Conservation (phyloP, 2,329 filamentous ascomycete genomes). For the Rasamsonia emersonii region DNA sequence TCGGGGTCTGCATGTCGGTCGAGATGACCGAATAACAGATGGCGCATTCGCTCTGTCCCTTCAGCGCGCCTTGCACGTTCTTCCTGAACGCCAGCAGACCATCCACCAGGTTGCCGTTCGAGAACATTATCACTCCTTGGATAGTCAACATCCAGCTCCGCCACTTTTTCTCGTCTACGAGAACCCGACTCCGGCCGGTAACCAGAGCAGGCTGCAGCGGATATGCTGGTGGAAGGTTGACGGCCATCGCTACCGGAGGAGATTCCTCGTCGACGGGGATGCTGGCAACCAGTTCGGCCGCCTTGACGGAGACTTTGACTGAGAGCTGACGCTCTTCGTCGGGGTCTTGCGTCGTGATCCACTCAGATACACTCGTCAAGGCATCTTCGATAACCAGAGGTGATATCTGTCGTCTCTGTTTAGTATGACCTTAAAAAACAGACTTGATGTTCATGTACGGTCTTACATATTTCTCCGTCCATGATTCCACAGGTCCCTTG, state of each 20-base stretch:
- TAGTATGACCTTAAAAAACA: constrained; percentile 7
- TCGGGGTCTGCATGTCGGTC: constrained; percentile 77
- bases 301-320: constrained; percentile 63
- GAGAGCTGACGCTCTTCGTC: constrained; percentile 46
- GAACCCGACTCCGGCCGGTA: constrained; percentile 69
- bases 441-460: constrained; percentile 43
- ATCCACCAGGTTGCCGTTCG: constrained; percentile 80
- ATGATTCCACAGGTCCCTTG: constrained; percentile 70
- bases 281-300: constrained; percentile 69
- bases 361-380: constrained; percentile 31
- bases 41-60: constrained; percentile 89
- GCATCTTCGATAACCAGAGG: constrained; percentile 33
- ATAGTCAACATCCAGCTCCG: constrained; percentile 80
- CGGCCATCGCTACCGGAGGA: constrained; percentile 71
- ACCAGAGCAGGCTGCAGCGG: constrained; percentile 74
- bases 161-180: constrained; percentile 87
- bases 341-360: constrained; percentile 34
- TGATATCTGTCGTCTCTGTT: constrained; percentile 26
- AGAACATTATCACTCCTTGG: constrained; percentile 88
- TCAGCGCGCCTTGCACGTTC: constrained; percentile 79
- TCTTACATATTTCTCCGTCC: constrained; percentile 80
- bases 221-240: constrained; percentile 71
- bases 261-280: constrained; percentile 84
- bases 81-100: constrained; percentile 75
- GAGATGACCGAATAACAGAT: constrained; percentile 96